phyloP scores from a whole-genome alignment of 1,284 basidiomycete genomes.

The Termitomyces sp. region DNA sequence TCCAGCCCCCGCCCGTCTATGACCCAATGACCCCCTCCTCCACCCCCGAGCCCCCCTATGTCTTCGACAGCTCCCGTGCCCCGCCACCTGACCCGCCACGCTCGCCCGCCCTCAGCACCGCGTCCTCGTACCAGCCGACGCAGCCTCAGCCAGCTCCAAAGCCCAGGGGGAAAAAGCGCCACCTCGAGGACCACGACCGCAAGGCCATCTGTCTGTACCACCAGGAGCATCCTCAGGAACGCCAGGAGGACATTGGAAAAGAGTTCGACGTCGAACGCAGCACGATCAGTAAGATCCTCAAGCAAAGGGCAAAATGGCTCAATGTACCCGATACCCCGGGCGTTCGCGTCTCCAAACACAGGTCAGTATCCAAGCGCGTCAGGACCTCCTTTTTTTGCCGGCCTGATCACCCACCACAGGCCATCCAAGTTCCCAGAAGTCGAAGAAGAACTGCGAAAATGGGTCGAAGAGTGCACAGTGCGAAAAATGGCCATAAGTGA shows the following conservation, averaged over 20 bases:
- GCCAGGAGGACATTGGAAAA: conserved; percentile 79
- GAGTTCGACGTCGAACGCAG: conserved; percentile 81
- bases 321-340: conserved; percentile 55
- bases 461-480: conserved; percentile 52
- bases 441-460: conserved; percentile 58
- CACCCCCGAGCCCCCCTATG: conserved; percentile 25
- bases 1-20: conserved; percentile 23
- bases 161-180: conserved; percentile 61
- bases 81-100: conserved; percentile 39
- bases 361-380: conserved; percentile 35
- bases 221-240: conserved; percentile 53
- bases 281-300: conserved; percentile 91
- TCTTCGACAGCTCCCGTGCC: conserved; percentile 41
- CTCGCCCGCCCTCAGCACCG: conserved; percentile 10
- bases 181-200: conserved; percentile 69
- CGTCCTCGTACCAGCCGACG: background rate
- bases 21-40: conserved; percentile 35
- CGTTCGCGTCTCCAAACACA: conserved; percentile 56
- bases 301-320: conserved; percentile 79
- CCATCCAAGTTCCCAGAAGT: conserved; percentile 76
- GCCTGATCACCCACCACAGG: conserved; percentile 30
- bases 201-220: conserved; percentile 74
- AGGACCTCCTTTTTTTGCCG: conserved; percentile 8
- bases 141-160: background rate
- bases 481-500: conserved; percentile 60